Evolutionary conservation across 768 basidiomycete species (phyloP).

Genomic region (Lyophyllum shimeji): DNA sequence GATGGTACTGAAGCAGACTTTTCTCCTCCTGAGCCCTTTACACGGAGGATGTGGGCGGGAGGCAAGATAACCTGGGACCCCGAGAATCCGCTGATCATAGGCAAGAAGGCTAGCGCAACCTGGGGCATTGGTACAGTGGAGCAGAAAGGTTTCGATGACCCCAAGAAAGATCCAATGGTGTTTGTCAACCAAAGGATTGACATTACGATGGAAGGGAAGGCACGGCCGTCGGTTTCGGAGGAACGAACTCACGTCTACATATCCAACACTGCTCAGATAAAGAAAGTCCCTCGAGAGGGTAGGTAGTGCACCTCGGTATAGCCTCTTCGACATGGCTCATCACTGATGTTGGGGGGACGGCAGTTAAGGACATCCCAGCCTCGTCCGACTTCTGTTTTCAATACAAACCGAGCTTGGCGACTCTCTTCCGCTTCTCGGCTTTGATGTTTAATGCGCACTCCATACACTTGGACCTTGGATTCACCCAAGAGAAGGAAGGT

Average conservation of each 20-base stretch:
- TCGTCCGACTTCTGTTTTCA: slow-evolving; percentile 59
- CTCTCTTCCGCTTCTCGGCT: slow-evolving; percentile 84
- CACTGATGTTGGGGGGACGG: not conserved
- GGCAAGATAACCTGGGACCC: slow-evolving; percentile 66
- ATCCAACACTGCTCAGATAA: slow-evolving; percentile 24
- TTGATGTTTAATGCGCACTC: slow-evolving; percentile 85
- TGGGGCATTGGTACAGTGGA: slow-evolving; percentile 50
- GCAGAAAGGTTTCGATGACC: slow-evolving; percentile 62
- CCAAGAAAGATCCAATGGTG: slow-evolving; percentile 61
- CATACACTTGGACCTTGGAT: slow-evolving; percentile 81
- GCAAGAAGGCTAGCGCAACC: slow-evolving; percentile 47
- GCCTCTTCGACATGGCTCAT: not conserved
- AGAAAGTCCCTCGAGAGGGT: slow-evolving; percentile 45
- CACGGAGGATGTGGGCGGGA: slow-evolving; percentile 81
- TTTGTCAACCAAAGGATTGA: slow-evolving; percentile 70
- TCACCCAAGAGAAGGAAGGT: slow-evolving; percentile 64
- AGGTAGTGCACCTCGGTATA: slow-evolving; percentile 5
- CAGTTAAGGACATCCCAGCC: slow-evolving; percentile 52
- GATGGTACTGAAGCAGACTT: slow-evolving; percentile 76
- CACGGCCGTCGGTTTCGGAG: slow-evolving; percentile 52
- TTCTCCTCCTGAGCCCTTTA: slow-evolving; percentile 71
- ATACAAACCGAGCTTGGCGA: slow-evolving; percentile 66
- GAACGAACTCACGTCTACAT: slow-evolving; percentile 72
- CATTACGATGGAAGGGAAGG: slow-evolving; percentile 42
- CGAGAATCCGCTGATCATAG: slow-evolving; percentile 47